Evolutionary conservation across 352 stramenopile species (phyloP).

Genomic region (Phytophthora hibernalis): DNA sequence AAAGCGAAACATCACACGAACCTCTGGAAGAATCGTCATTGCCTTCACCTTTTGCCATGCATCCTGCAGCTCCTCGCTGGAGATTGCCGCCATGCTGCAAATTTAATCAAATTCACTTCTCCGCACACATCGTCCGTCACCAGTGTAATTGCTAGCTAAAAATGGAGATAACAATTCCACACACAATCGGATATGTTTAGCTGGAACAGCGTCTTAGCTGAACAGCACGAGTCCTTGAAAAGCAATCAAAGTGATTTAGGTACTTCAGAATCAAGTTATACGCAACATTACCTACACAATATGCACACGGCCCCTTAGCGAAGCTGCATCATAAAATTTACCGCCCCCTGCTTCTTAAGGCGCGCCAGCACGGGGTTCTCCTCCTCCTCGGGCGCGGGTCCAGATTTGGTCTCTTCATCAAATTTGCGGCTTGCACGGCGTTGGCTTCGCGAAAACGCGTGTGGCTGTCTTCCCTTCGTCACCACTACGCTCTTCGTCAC

Average conservation of each 20-base stretch:
- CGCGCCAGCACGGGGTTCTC: slow-evolving; percentile 80
- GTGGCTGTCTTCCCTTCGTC: slow-evolving; percentile 41
- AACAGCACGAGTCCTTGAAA: not conserved
- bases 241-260: slow-evolving; percentile 29
- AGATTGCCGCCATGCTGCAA: slow-evolving; percentile 56
- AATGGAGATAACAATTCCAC: slow-evolving; percentile 13
- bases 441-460: slow-evolving; percentile 43
- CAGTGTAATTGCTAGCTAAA: slow-evolving; percentile 10
- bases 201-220: not conserved
- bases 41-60: slow-evolving; percentile 77
- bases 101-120: slow-evolving; percentile 10
- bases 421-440: slow-evolving; percentile 56
- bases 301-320: slow-evolving; percentile 37
- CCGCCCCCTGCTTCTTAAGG: slow-evolving; percentile 81
- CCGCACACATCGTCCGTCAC: not conserved
- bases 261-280: slow-evolving; percentile 35
- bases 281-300: slow-evolving; percentile 39
- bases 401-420: slow-evolving; percentile 51
- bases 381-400: slow-evolving; percentile 28
- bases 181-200: slow-evolving; percentile 19
- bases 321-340: slow-evolving; percentile 84
- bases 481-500: slow-evolving; percentile 30
- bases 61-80: slow-evolving; percentile 68
- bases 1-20: slow-evolving; percentile 25
- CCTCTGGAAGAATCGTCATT: slow-evolving; percentile 56